A percentile compares a stretch with the other conserved stretches of the same genome.
phyloP scores from a whole-genome alignment of 768 basidiomycete genomes.

The Termitomyces heimii region DNA sequence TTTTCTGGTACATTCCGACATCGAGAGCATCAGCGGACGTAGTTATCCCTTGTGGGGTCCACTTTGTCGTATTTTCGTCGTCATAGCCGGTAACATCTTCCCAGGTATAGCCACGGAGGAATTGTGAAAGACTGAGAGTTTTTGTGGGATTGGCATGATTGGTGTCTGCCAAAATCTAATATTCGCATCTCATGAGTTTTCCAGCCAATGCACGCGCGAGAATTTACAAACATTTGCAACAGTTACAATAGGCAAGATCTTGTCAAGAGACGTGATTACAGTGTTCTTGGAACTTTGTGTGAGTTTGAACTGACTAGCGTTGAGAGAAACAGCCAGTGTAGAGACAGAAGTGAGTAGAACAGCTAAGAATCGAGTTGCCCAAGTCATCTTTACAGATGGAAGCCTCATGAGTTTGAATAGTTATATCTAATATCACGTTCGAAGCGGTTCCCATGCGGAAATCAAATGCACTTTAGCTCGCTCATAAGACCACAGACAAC shows the following conservation, averaged over 20 bases:
- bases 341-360: background rate
- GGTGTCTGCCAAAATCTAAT: constrained; percentile 5
- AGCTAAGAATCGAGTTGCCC: background rate
- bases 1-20: constrained; percentile 6
- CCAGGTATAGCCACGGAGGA: constrained; percentile 11
- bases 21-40: constrained; percentile 13
- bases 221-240: constrained; percentile 5
- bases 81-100: constrained; percentile 10
- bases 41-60: constrained; percentile 12
- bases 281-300: constrained; percentile 16
- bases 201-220: background rate
- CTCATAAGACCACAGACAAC: background rate
- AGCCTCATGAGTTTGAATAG: background rate
- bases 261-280: constrained; percentile 6
- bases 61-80: constrained; percentile 9
- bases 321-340: background rate
- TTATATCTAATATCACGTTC: background rate
- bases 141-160: constrained; percentile 9
- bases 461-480: background rate
- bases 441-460: background rate
- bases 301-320: constrained; percentile 26
- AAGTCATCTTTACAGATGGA: background rate
- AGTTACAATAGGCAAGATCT: constrained; percentile 7
- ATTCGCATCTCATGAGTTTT: background rate
- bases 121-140: constrained; percentile 3